phyloP scores from a whole-genome alignment of 148 eudicot genomes.

The Amaranthus palmeri region DNA sequence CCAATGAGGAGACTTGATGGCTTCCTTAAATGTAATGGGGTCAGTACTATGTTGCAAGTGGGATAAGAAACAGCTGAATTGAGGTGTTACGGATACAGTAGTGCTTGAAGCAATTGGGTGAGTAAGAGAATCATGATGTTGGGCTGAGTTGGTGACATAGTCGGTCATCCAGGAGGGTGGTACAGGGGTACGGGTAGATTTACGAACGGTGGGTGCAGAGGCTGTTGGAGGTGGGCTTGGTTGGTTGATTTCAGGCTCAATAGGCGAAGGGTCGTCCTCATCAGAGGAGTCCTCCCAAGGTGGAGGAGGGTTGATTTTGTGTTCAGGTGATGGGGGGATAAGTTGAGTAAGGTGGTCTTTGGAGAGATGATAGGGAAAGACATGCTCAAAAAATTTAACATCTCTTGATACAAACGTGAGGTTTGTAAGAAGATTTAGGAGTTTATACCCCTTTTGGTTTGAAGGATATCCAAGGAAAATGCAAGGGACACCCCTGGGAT shows the following conservation, averaged over 20 bases:
- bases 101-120: not conserved
- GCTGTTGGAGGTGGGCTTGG: not conserved
- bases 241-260: not conserved
- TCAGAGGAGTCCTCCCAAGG: not conserved
- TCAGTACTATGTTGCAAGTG: not conserved
- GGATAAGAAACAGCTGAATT: not conserved
- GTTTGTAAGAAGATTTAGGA: not conserved
- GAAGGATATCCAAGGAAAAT: not conserved
- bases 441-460: not conserved
- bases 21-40: not conserved
- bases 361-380: not conserved
- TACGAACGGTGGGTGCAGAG: not conserved
- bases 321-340: no score
- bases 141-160: not conserved
- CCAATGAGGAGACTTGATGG: not conserved
- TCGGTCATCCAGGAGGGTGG: not conserved
- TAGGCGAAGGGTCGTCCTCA: not conserved
- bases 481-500: not conserved
- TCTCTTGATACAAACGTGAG: not conserved
- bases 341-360: not conserved
- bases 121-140: no score
- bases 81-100: not conserved
- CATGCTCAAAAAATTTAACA: not conserved
- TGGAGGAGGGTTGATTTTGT: no score
- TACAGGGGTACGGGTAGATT: not conserved